Conservation (phyloP, 2,329 filamentous ascomycete species). For the Penicillium sp. region DNA sequence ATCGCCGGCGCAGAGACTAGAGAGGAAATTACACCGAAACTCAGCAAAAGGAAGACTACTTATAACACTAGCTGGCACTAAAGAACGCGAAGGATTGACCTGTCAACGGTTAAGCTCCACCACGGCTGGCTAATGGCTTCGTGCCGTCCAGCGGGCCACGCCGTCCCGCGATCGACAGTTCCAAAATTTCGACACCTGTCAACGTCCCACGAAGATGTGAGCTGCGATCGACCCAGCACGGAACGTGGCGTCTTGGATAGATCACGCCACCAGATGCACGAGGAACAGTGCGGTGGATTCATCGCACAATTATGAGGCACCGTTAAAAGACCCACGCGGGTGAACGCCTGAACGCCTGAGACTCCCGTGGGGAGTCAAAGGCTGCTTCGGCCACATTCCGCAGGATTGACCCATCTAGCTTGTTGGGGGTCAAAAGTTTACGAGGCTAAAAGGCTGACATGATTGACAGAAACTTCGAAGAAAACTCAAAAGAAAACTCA, state of each 20-base stretch:
- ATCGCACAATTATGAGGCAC: no score
- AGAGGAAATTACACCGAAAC: no score
- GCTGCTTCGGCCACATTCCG: not conserved
- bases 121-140: not conserved
- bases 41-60: no score
- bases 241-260: no score
- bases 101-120: not conserved
- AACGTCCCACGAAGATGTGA: not conserved
- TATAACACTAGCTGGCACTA: not conserved
- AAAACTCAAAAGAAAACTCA: not conserved
- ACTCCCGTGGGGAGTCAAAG: no score
- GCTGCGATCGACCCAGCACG: no score
- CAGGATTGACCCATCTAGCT: not conserved
- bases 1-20: no score
- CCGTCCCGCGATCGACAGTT: constrained; percentile 6
- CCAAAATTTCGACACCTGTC: constrained; percentile 4
- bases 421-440: not conserved
- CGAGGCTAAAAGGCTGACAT: not conserved
- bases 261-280: no score
- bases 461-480: not conserved
- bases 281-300: no score
- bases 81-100: not conserved
- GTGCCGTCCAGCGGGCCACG: not conserved
- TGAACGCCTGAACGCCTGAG: no score
- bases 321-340: no score